These are phyloP conservation scores for Mallotus repandus DNA, from an alignment of 441 rosid genomes.

Conservation along the genomic window DNA sequence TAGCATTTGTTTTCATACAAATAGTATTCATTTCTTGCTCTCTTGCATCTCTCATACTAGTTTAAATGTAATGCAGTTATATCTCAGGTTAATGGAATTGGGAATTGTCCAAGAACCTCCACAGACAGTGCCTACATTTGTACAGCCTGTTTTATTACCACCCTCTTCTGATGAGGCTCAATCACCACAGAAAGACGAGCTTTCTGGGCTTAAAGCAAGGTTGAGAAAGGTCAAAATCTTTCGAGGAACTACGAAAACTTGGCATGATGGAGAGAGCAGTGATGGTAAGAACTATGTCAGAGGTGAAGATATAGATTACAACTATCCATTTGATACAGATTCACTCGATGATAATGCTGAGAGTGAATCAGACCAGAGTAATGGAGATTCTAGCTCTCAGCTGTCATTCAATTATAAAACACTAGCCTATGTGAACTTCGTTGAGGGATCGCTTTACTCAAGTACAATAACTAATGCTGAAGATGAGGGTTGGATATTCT, in stretches of 20 bases:
- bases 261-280: conserved; percentile 44
- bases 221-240: conserved; percentile 62
- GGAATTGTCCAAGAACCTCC: conserved; percentile 37
- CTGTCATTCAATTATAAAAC: conserved; percentile 64
- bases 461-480: conserved; percentile 35
- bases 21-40: neutral
- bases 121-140: conserved; percentile 30
- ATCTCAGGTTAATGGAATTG: conserved; percentile 36
- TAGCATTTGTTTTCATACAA: neutral
- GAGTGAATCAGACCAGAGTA: conserved; percentile 38
- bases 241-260: conserved; percentile 46
- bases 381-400: conserved; percentile 37
- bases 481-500: conserved; percentile 66
- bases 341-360: conserved; percentile 48
- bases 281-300: conserved; percentile 42
- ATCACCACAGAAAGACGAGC: conserved; percentile 43
- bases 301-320: conserved; percentile 40
- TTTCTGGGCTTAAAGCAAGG: conserved; percentile 65
- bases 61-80: conserved; percentile 33
- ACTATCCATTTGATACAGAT: conserved; percentile 42
- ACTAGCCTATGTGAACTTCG: conserved; percentile 57
- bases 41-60: neutral
- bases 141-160: conserved; percentile 37
- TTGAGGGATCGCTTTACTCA: conserved; percentile 32
- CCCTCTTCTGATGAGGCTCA: conserved; percentile 33